These are phyloP conservation scores for Peronospora farinosa DNA, from an alignment of 352 stramenopile genomes.

Conservation along the genomic window DNA sequence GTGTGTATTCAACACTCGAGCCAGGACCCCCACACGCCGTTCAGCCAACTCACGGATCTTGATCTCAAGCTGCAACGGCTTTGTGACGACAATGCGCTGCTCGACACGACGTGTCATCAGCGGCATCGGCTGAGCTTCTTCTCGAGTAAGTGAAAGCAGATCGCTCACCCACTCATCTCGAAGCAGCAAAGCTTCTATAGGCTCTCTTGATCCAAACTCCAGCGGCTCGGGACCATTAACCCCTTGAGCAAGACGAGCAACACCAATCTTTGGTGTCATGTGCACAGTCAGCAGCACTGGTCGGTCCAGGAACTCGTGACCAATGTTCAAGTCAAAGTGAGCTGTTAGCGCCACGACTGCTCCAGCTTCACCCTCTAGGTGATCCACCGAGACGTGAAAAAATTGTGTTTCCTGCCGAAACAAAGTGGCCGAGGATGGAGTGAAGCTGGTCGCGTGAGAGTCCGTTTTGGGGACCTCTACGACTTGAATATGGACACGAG, in stretches of 20 bases:
- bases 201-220: neutral
- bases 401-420: constrained; percentile 60
- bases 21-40: constrained; percentile 42
- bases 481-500: constrained; percentile 47
- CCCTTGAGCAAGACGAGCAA: constrained; percentile 10
- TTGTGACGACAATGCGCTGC: constrained; percentile 39
- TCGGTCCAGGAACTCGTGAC: constrained; percentile 53
- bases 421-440: constrained; percentile 27
- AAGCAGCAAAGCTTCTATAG: constrained; percentile 18
- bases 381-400: constrained; percentile 20
- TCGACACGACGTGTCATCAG: constrained; percentile 44
- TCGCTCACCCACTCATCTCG: constrained; percentile 32
- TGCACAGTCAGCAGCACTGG: constrained; percentile 46
- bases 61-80: constrained; percentile 53
- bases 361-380: constrained; percentile 1
- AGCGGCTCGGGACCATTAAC: neutral
- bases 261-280: constrained; percentile 32
- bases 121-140: constrained; percentile 36
- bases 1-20: constrained; percentile 45
- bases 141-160: constrained; percentile 41
- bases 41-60: constrained; percentile 40
- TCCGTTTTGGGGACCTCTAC: constrained; percentile 19
- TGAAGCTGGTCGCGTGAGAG: constrained; percentile 12
- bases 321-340: constrained; percentile 55
- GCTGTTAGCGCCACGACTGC: constrained; percentile 29